Conservation (phyloP, 352 stramenopile genomes). For the Pythium periplocum region DNA sequence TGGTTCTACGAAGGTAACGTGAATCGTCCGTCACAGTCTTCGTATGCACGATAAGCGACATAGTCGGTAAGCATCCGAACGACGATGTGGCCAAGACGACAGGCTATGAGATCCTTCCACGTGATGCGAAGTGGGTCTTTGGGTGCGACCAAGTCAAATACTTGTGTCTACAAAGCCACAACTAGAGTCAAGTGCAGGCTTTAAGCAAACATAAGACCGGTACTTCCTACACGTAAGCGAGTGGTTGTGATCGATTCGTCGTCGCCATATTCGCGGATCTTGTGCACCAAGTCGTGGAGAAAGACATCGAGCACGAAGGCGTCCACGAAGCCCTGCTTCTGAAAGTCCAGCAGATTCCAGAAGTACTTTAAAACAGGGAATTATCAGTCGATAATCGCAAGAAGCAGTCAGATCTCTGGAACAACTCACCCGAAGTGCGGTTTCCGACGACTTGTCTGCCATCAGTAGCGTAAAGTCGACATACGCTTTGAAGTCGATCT, state of each 20-base stretch:
- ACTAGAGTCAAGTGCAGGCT: neutral
- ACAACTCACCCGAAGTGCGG: slow-evolving; percentile 34
- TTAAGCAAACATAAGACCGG: too few relatives aligned
- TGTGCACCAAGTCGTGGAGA: slow-evolving; percentile 44
- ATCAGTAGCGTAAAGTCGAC: slow-evolving; percentile 58
- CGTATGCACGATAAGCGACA: slow-evolving; percentile 47
- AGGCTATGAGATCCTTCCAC: slow-evolving; percentile 50
- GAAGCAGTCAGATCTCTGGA: too few relatives aligned
- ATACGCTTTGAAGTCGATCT: slow-evolving; percentile 63
- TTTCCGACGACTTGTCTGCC: slow-evolving; percentile 28
- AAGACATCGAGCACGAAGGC: slow-evolving; percentile 60
- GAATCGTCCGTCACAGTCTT: slow-evolving; percentile 44
- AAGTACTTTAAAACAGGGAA: slow-evolving; percentile 37
- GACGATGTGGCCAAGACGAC: slow-evolving; percentile 42
- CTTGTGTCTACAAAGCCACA: slow-evolving; percentile 32
- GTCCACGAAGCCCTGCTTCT: slow-evolving; percentile 61
- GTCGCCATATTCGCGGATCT: slow-evolving; percentile 27
- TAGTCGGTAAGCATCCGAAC: slow-evolving; percentile 58
- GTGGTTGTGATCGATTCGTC: slow-evolving; percentile 16
- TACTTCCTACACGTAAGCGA: slow-evolving; percentile 27
- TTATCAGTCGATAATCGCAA: too few relatives aligned
- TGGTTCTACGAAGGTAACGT: neutral
- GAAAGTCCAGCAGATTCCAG: slow-evolving; percentile 60
- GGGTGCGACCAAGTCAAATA: slow-evolving; percentile 56
- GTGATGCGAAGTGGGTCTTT: slow-evolving; percentile 36